A percentile compares a stretch with the other conserved stretches of the same genome.
phyloP scores from a whole-genome alignment of 139 green algal genomes.

The Chlamydomonas sp. region DNA sequence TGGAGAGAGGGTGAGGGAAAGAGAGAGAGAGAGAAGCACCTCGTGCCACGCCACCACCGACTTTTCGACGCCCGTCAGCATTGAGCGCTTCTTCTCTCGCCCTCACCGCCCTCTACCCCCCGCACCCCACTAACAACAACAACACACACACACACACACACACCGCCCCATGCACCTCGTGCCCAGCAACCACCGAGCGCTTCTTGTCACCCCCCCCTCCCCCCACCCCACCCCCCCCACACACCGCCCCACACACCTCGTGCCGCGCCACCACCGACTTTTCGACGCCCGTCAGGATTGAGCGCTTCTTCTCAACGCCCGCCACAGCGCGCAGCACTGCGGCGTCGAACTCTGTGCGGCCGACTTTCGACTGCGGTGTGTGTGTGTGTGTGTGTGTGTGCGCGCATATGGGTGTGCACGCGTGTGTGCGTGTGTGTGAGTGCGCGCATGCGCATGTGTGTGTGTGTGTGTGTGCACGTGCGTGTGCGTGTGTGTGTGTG shows the following conservation, averaged over 20 bases:
- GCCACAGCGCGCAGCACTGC: constrained; percentile 70
- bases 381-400: too few species aligned
- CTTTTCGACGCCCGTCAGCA: constrained; percentile 73
- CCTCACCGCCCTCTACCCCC: too few species aligned
- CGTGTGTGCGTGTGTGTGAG: neutral
- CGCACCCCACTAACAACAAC: too few species aligned
- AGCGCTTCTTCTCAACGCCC: constrained; percentile 90
- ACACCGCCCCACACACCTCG: constrained; percentile 45
- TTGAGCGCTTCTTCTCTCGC: constrained; percentile 88
- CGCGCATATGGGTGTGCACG: neutral
- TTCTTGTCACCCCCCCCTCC: neutral
- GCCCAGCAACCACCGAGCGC: too few species aligned
- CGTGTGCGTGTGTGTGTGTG: neutral
- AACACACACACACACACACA: too few species aligned
- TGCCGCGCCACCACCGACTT: constrained; percentile 80
- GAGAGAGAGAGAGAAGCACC: too few species aligned
- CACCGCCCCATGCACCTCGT: too few species aligned
- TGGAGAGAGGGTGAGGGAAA: too few species aligned
- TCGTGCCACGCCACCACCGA: constrained; percentile 79
- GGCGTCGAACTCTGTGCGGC: constrained; percentile 60
- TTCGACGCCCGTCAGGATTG: constrained; percentile 59
- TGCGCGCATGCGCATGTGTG: too few species aligned
- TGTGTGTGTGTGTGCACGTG: neutral
- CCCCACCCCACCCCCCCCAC: neutral
- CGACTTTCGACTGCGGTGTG: too few species aligned